Percentiles rank a stretch among this genome's conserved stretches.
Conservation (phyloP, 345 rosid species). For the Boechera retrofracta region DNA sequence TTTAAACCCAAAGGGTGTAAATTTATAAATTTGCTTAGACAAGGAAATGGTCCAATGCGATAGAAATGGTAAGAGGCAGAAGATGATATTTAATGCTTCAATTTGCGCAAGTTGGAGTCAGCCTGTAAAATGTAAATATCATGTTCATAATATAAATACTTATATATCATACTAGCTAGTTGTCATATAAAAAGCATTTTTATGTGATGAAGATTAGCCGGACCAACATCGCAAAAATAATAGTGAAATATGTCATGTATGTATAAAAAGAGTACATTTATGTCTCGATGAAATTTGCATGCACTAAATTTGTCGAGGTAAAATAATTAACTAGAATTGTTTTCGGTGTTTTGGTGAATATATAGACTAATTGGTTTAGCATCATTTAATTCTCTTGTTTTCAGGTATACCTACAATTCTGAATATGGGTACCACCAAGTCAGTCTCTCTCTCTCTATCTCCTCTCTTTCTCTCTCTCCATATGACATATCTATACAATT, state of each 20-base stretch:
- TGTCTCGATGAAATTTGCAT: conserved; percentile 26
- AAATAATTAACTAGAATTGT: not conserved
- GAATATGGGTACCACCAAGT: conserved; percentile 87
- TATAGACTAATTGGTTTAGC: conserved; percentile 34
- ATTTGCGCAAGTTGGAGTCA: conserved; percentile 48
- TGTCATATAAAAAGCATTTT: conserved; percentile 24
- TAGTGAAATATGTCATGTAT: conserved; percentile 23
- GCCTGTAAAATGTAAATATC: conserved; percentile 50
- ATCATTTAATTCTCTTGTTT: conserved; percentile 43
- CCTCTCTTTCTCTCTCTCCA: conserved; percentile 18
- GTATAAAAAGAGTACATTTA: not conserved
- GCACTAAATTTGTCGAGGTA: conserved; percentile 19
- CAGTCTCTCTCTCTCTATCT: conserved; percentile 39
- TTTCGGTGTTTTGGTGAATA: conserved; percentile 27
- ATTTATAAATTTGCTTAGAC: conserved; percentile 26
- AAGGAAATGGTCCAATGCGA: conserved; percentile 45
- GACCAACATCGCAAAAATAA: conserved; percentile 29
- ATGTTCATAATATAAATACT: conserved; percentile 24
- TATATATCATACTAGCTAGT: conserved; percentile 24
- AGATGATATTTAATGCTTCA: conserved; percentile 46
- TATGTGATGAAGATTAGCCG: conserved; percentile 21
- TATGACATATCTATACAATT: not conserved
- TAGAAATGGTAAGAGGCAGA: conserved; percentile 44
- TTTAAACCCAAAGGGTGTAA: conserved; percentile 27
- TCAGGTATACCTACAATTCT: conserved; percentile 75